Conservation (phyloP, 257 asterid genomes). For the Cynanchum wilfordii region DNA sequence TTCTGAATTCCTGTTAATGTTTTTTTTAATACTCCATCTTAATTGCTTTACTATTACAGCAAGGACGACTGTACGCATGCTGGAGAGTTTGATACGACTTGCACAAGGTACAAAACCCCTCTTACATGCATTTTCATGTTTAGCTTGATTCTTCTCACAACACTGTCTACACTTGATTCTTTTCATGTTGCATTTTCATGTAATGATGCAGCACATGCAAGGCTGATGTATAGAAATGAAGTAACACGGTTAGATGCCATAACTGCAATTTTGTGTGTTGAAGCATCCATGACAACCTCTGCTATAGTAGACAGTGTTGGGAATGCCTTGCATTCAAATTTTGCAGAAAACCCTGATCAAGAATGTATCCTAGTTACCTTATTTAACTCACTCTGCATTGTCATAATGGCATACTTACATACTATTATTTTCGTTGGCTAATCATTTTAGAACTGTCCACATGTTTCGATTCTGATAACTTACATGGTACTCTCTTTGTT, state of each 20-base stretch:
- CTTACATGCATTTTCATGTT: background rate
- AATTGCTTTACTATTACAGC: constrained; percentile 44
- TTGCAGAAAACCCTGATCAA: constrained; percentile 79
- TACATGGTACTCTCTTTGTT: background rate
- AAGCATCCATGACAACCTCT: constrained; percentile 91
- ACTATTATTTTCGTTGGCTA: background rate
- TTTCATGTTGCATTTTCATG: constrained; percentile 4
- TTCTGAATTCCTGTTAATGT: background rate
- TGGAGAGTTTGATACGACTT: constrained; percentile 97
- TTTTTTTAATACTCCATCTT: constrained; percentile 14
- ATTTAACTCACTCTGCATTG: background rate
- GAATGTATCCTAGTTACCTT: constrained; percentile 77
- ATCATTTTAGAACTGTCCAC: background rate
- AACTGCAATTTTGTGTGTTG: constrained; percentile 86
- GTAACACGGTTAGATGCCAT: constrained; percentile 89
- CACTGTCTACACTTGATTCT: too few species aligned
- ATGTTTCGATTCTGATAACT: background rate
- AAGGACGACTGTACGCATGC: constrained; percentile 95
- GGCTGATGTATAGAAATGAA: constrained; percentile 92
- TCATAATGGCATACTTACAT: background rate
- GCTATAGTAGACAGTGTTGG: constrained; percentile 92
- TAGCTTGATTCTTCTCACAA: constrained; percentile 18
- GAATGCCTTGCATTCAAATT: constrained; percentile 88
- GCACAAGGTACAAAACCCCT: constrained; percentile 66
- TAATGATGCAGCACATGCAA: constrained; percentile 74